phyloP scores from a whole-genome alignment of 176 grass and related monocot genomes.

The Oryza australiensis region DNA sequence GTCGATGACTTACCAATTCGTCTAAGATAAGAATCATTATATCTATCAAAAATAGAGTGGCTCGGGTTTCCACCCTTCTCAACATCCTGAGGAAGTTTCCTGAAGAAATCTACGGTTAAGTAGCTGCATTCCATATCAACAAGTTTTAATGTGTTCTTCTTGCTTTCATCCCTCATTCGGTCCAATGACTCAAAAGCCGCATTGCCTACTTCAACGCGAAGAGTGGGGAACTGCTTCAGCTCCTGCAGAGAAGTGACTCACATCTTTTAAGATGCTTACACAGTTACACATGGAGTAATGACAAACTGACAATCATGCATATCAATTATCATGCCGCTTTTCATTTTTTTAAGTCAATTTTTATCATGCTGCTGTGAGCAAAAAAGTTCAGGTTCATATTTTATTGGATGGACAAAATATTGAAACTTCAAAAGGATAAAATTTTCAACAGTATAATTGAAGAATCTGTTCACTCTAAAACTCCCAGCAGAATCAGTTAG shows the following conservation, averaged over 20 bases:
- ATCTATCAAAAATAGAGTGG: conserved; percentile 99
- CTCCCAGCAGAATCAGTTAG: not conserved
- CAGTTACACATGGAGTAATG: not conserved
- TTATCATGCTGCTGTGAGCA: not conserved
- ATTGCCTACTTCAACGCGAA: conserved; percentile 86
- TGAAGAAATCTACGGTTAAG: conserved; percentile 98
- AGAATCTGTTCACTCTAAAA: not conserved
- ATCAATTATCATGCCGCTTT: not conserved
- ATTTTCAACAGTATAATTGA: not conserved
- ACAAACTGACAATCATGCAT: not conserved
- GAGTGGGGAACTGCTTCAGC: conserved; percentile 90
- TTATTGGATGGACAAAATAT: not conserved
- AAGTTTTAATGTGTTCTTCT: conserved; percentile 91
- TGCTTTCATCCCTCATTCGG: conserved; percentile 99
- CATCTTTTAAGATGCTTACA: conserved; percentile 5
- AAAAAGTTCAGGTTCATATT: not conserved
- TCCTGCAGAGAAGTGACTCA: conserved; percentile 53
- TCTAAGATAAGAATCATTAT: conserved; percentile 99
- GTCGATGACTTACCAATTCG: conserved; percentile 60
- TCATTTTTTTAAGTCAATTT: not conserved
- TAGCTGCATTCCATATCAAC: conserved; percentile 99
- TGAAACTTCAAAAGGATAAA: not conserved
- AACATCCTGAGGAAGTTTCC: conserved; percentile 97
- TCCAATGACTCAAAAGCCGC: conserved; percentile 96
- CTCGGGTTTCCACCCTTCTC: conserved; percentile 99